Percentiles rank a stretch among this genome's conserved stretches.
These are phyloP conservation scores for Yamadazyma akitaensis DNA, from an alignment of 805 yeast species.

Conservation along the genomic window DNA sequence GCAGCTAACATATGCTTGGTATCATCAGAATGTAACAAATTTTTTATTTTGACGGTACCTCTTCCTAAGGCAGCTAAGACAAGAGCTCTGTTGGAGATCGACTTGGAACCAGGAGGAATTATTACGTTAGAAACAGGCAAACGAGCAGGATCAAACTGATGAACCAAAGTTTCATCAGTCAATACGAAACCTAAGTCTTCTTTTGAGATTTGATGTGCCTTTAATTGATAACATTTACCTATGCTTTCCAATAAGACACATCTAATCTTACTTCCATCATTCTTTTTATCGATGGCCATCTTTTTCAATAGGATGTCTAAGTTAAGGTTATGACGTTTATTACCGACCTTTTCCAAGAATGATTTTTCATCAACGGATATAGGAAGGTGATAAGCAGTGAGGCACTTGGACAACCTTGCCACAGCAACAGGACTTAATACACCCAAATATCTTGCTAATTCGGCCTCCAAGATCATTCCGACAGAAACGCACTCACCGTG, in stretches of 20 bases:
- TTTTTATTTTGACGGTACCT: constrained; percentile 79
- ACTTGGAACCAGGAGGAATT: constrained; percentile 94
- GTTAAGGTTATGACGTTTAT: constrained; percentile 62
- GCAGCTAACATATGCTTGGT: constrained; percentile 94
- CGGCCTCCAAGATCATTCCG: constrained; percentile 94
- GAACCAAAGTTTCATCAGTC: constrained; percentile 76
- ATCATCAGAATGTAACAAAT: constrained; percentile 92
- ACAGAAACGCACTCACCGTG: constrained; percentile 99
- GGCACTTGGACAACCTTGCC: constrained; percentile 79
- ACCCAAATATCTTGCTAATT: constrained; percentile 87
- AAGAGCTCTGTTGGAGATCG: constrained; percentile 93
- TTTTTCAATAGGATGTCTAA: constrained; percentile 69
- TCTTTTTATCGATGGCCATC: constrained; percentile 96
- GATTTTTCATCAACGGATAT: constrained; percentile 68
- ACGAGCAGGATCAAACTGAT: constrained; percentile 43
- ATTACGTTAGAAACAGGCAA: constrained; percentile 45
- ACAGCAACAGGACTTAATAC: constrained; percentile 89
- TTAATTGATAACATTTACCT: constrained; percentile 84
- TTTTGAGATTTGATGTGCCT: constrained; percentile 82
- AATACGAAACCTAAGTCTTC: constrained; percentile 76
- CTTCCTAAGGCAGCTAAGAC: constrained; percentile 87
- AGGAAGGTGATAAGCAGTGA: constrained; percentile 85
- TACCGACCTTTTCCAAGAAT: constrained; percentile 62
- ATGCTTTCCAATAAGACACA: constrained; percentile 79
- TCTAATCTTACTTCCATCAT: constrained; percentile 87